A percentile compares a stretch with the other conserved stretches of the same genome.
These are phyloP conservation scores for Pleurostoma richardsiae DNA, from an alignment of 2,329 filamentous ascomycete species.

Conservation along the genomic window DNA sequence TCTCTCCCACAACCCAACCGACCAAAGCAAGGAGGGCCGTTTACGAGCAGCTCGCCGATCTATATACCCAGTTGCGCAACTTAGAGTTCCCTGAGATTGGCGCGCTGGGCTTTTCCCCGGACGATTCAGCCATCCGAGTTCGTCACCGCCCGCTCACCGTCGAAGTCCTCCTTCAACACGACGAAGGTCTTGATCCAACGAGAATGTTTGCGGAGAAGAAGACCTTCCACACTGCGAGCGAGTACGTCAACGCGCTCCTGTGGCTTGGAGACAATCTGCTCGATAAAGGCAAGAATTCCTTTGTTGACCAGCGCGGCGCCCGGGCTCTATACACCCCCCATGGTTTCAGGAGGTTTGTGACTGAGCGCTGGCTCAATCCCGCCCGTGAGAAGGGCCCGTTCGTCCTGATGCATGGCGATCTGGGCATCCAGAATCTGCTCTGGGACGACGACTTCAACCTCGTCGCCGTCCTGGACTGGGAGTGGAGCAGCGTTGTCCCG, in stretches of 20 bases:
- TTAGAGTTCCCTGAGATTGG: neutral
- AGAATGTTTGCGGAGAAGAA: neutral
- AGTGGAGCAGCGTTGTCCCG: conserved; percentile 14
- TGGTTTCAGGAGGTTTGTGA: conserved; percentile 9
- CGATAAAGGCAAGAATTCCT: neutral
- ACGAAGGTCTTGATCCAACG: neutral
- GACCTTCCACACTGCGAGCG: neutral
- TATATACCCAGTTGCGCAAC: conserved; percentile 1
- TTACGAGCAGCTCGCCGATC: conserved; percentile 1
- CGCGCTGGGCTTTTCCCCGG: neutral
- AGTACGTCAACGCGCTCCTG: neutral
- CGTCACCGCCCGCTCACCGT: neutral
- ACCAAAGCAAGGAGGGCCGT: too few species aligned
- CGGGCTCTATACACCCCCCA: conserved; percentile 15
- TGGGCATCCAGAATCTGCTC: conserved; percentile 13
- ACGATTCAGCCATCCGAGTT: conserved; percentile 1
- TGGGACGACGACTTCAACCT: conserved; percentile 8
- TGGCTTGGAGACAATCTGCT: neutral
- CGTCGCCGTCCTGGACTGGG: conserved; percentile 11
- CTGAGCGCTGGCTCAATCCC: neutral
- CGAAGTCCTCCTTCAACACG: neutral
- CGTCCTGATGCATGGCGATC: conserved; percentile 17
- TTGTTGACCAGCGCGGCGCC: conserved; percentile 11
- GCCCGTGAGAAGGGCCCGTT: conserved; percentile 11
- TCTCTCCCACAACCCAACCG: neutral